Base-by-base conservation (phyloP, 2,329 filamentous ascomycete species). In the Pyrenochaeta sp. region DNA sequence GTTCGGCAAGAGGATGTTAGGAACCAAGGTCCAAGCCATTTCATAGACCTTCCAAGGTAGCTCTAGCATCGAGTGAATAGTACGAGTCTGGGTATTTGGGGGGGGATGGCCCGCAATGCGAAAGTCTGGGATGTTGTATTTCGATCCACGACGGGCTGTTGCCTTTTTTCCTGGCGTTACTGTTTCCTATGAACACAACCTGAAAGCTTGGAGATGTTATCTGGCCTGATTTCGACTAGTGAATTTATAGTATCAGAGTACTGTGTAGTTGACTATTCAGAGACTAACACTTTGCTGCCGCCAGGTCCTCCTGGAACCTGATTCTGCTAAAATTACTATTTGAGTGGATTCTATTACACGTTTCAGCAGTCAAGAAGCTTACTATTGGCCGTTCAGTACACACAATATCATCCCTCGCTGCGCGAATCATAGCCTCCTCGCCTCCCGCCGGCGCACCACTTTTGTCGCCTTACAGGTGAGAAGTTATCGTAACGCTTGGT, bases 201-300 rank as follows among this genome's bases (percentile, higher is more conserved):
- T 60, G 45, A 12, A 70, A 54, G 29, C 43, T 72, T 14, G 63
- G 60, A 18, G 41, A 72, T 10, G 39, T 60, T 4, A 53, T 72
- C 0, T 72, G 64, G 68, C 60, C 61, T 3, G 67, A 62, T 1
- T 70, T 56, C 42, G 62, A 69, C 29, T 72, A 66, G 67, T 69
- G 62, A 65, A 59, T 51, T 31, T 51, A 49, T 37, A 47, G 48
- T 17, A 10, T 2, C 60, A 48, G 15, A 35, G 48, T 2, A 7
- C 9, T 2, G 15, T 37, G 11, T n/a, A 10, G 17, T 37, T 37
- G 35, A 37, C 35, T 20, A 20, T 10, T 17, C 35, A 21, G 35
- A 20, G 4, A 21, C 35, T 37, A n/a, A 7, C 15, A 18, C 15
- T 7, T 15, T 20, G 35, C 9, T 18, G n/a, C n/a, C 12, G 41